Base-by-base conservation (phyloP, 805 yeast species). In the Jamesozyma spencerorum region DNA sequence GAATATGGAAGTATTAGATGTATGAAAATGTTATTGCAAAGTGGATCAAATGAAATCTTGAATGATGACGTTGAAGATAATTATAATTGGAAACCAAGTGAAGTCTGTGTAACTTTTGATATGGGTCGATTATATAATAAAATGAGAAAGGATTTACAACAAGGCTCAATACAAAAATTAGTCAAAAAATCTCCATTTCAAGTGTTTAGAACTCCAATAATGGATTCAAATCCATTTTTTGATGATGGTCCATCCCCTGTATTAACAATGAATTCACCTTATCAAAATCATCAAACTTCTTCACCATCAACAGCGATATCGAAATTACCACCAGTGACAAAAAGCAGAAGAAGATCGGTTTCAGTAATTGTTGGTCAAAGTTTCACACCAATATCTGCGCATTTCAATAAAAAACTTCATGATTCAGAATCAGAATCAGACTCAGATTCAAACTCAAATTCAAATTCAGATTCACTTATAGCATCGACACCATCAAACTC, bases 81-180 rank as follows among this genome's bases (percentile, higher is more conserved):
- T 12, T 68, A 69, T n/a, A 82, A 84, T 3, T 78, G 86, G 77
- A 67, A 64, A 18, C 84, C 88, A 1, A 60, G 69, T 11, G 85
- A 82, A 51, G 70, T 77, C 19, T 74, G 79, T 3, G 64, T 69
- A 33, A 72, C 79, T 15, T 69, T 66, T 49, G 75, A 76, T 37
- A 68, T 75, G 3, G 71, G 69, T 43, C 61, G 64, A 32, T 57
- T 63, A 31, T 72, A 70, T 46, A 58, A 63, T 28, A 54, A 53
- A 26, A 26, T 64, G 18, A 48, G 52, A 26, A 49, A 53, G 18
- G 59, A 55, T 13, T 44, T 48, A 6, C 42, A 48, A 31, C 33
- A 43, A 19, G 36, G 48, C 28, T 45, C 18, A 5, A 22, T 47
- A 6, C 37, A 32, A 41, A 38, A 39, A 17, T 18, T 39, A 6